Evolutionary conservation across 768 basidiomycete species (phyloP).

Genomic region (Gelatoporia subvermispora): DNA sequence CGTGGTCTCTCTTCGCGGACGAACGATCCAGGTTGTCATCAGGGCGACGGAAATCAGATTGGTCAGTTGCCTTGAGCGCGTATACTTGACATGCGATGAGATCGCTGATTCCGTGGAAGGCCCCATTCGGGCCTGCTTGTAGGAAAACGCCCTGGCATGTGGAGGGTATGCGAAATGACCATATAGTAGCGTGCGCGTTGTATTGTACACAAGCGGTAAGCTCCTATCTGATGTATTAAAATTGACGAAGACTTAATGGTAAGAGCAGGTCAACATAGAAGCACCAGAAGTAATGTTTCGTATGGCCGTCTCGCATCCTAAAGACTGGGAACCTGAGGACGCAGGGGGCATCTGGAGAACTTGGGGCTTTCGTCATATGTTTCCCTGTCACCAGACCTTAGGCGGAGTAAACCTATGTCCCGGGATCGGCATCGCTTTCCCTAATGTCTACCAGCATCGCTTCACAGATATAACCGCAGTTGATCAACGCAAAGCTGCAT

Average conservation of each 20-base stretch:
- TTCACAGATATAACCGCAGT: conserved; percentile 35
- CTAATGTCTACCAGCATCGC: conserved; percentile 52
- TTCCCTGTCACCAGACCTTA: conserved; percentile 45
- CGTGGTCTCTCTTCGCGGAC: conserved; percentile 32
- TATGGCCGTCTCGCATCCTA: conserved; percentile 47
- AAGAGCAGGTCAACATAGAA: conserved; percentile 44
- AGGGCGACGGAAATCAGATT: conserved; percentile 36
- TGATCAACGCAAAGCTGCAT: conserved; percentile 38
- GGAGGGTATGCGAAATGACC: conserved; percentile 49
- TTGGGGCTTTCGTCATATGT: conserved; percentile 45
- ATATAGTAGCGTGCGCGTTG: conserved; percentile 42
- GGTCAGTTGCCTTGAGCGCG: conserved; percentile 25
- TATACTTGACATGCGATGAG: not conserved
- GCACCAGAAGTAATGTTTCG: conserved; percentile 37
- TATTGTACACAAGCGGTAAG: conserved; percentile 38
- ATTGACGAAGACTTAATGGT: too few species aligned
- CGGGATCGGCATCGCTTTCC: conserved; percentile 42
- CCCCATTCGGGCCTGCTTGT: conserved; percentile 30
- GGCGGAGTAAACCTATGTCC: conserved; percentile 24
- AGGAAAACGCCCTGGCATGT: conserved; percentile 42
- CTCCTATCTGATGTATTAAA: conserved; percentile 1
- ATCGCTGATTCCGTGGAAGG: conserved; percentile 14
- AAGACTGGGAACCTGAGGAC: conserved; percentile 39
- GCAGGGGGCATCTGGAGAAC: conserved; percentile 41
- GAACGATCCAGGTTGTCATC: conserved; percentile 39